Percentiles rank a stretch among this genome's conserved stretches.
phyloP scores from a whole-genome alignment of 768 basidiomycete species.

The Mycena vulgaris region DNA sequence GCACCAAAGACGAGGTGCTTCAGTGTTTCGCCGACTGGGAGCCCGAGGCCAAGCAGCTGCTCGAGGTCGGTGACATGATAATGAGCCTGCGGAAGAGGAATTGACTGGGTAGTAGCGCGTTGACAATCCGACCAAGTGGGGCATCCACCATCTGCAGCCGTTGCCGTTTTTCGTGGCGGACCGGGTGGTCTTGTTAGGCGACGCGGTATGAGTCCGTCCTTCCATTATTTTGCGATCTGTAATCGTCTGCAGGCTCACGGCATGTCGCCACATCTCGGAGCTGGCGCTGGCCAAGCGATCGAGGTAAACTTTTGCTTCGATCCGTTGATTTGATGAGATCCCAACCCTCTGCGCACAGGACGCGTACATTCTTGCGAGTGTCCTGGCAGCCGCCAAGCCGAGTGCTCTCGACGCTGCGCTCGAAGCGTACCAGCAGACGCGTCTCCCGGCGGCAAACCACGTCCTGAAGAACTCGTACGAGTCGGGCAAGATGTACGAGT shows the following conservation, averaged over 20 bases:
- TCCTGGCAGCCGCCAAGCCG: slow-evolving; percentile 39
- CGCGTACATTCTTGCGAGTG: slow-evolving; percentile 44
- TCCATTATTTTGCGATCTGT: slow-evolving; percentile 40
- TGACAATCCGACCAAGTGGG: slow-evolving; percentile 55
- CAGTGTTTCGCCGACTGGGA: slow-evolving; percentile 52
- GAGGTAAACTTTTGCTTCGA: slow-evolving; percentile 39
- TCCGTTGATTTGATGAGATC: not conserved
- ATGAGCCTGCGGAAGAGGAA: not conserved
- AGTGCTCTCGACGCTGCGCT: slow-evolving; percentile 43
- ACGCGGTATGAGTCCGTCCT: slow-evolving; percentile 51
- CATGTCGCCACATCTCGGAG: slow-evolving; percentile 48
- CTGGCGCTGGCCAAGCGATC: slow-evolving; percentile 49
- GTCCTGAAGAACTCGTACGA: slow-evolving; percentile 51
- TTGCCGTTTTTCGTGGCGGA: slow-evolving; percentile 55
- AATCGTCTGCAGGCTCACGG: slow-evolving; percentile 43
- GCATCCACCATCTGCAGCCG: slow-evolving; percentile 51
- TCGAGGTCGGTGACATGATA: slow-evolving; percentile 41
- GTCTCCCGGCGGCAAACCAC: slow-evolving; percentile 53
- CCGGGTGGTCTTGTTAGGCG: slow-evolving; percentile 60
- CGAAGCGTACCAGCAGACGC: slow-evolving; percentile 51
- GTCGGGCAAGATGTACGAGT: slow-evolving; percentile 57
- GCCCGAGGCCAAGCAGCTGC: slow-evolving; percentile 48
- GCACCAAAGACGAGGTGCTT: slow-evolving; percentile 50
- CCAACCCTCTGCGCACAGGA: slow-evolving; percentile 41
- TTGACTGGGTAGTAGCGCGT: slow-evolving; percentile 43